phyloP scores from a whole-genome alignment of 768 basidiomycete genomes.

The Termitomyces eurrhizus region DNA sequence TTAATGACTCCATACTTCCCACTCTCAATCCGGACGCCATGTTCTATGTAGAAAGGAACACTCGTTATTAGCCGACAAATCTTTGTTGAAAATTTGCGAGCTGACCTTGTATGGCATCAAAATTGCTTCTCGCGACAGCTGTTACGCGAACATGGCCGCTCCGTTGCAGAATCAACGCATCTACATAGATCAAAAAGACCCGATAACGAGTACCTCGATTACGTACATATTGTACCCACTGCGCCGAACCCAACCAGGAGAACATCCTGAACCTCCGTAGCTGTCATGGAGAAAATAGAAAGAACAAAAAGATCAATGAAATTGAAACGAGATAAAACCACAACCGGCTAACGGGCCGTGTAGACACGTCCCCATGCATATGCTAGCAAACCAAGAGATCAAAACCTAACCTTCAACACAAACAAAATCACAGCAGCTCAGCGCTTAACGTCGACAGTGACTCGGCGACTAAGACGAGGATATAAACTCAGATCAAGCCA shows the following conservation, averaged over 20 bases:
- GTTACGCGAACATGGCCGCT: constrained; percentile 64
- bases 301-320: background rate
- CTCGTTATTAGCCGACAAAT: background rate
- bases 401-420: too few relatives aligned
- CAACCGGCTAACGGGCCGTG: background rate
- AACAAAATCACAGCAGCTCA: background rate
- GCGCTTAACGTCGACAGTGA: background rate
- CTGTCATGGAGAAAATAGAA: constrained; percentile 4
- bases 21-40: constrained; percentile 56
- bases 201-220: background rate
- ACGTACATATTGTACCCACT: constrained; percentile 60
- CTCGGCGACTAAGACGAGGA: background rate
- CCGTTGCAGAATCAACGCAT: constrained; percentile 51
- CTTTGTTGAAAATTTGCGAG: background rate
- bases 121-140: constrained; percentile 70
- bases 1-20: constrained; percentile 53
- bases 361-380: too few relatives aligned
- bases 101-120: constrained; percentile 47
- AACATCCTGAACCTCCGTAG: constrained; percentile 33
- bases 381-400: too few relatives aligned
- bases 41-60: constrained; percentile 25
- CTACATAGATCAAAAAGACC: constrained; percentile 24
- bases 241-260: constrained; percentile 66
- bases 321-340: background rate
- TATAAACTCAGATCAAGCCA: background rate